These are phyloP conservation scores for Aspergillus sp. DNA, from an alignment of 2,329 filamentous ascomycete genomes.

Conservation along the genomic window DNA sequence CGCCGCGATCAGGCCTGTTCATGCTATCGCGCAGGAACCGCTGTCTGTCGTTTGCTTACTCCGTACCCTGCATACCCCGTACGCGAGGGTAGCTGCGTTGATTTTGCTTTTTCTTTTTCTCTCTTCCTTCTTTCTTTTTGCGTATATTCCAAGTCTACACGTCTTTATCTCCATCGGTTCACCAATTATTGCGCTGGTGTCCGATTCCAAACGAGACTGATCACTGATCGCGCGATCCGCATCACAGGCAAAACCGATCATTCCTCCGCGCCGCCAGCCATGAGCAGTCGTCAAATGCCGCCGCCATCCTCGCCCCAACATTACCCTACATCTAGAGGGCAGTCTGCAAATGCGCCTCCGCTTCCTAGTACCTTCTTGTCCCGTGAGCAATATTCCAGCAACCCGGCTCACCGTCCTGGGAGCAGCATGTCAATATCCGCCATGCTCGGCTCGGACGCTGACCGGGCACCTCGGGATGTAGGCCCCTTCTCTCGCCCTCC, in stretches of 20 bases:
- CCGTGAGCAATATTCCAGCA: conserved; percentile 52
- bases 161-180: not conserved
- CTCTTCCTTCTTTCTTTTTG: not conserved
- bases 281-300: conserved; percentile 42
- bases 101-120: not conserved
- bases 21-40: too few relatives aligned
- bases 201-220: not conserved
- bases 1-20: conserved; percentile 4
- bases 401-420: conserved; percentile 49
- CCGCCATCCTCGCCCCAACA: conserved; percentile 47
- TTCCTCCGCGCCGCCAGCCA: conserved; percentile 25
- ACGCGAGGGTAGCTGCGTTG: too few relatives aligned
- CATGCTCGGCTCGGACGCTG: conserved; percentile 54
- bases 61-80: too few relatives aligned
- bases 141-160: conserved; percentile 2
- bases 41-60: too few relatives aligned
- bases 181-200: too few relatives aligned
- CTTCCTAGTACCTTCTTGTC: conserved; percentile 35
- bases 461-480: conserved; percentile 42
- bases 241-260: conserved; percentile 23
- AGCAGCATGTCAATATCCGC: conserved; percentile 70
- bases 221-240: not conserved
- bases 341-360: conserved; percentile 34
- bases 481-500: conserved; percentile 42
- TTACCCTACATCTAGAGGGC: conserved; percentile 34